Evolutionary conservation across 495 filamentous ascomycete species (phyloP).

Genomic region (Neurospora tetrasperma): DNA sequence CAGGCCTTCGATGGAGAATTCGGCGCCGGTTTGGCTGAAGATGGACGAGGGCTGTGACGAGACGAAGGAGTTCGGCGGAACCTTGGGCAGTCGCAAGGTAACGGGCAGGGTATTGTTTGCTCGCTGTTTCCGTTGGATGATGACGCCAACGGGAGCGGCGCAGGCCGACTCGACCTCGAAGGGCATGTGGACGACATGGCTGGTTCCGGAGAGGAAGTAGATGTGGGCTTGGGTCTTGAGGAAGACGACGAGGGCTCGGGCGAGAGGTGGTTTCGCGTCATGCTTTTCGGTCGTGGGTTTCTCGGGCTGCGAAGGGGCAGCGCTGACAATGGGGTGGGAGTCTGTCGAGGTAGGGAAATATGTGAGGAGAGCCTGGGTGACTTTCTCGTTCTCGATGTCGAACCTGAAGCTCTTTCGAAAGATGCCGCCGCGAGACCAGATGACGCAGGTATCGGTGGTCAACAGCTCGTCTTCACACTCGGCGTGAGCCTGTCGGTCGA

Average conservation of each 20-base stretch:
- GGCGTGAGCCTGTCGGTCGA: constrained; percentile 34
- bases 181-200: constrained; percentile 83
- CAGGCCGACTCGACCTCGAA: constrained; percentile 88
- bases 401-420: constrained; percentile 82
- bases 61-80: constrained; percentile 75
- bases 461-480: constrained; percentile 73
- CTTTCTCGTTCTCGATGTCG: constrained; percentile 72
- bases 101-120: constrained; percentile 29
- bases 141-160: constrained; percentile 66
- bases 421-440: constrained; percentile 83
- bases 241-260: constrained; percentile 77
- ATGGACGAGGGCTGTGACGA: constrained; percentile 42
- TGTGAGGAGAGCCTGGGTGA: constrained; percentile 75
- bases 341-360: constrained; percentile 57
- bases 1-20: constrained; percentile 42
- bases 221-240: constrained; percentile 89
- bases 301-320: constrained; percentile 1
- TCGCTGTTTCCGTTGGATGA: constrained; percentile 66
- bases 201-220: constrained; percentile 80
- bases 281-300: background rate
- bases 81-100: constrained; percentile 41
- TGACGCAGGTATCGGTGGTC: constrained; percentile 68
- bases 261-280: constrained; percentile 22
- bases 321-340: constrained; percentile 4
- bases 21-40: constrained; percentile 35